These are phyloP conservation scores for Candolleomyces efflorescens DNA, from an alignment of 768 basidiomycete genomes.

Conservation along the genomic window DNA sequence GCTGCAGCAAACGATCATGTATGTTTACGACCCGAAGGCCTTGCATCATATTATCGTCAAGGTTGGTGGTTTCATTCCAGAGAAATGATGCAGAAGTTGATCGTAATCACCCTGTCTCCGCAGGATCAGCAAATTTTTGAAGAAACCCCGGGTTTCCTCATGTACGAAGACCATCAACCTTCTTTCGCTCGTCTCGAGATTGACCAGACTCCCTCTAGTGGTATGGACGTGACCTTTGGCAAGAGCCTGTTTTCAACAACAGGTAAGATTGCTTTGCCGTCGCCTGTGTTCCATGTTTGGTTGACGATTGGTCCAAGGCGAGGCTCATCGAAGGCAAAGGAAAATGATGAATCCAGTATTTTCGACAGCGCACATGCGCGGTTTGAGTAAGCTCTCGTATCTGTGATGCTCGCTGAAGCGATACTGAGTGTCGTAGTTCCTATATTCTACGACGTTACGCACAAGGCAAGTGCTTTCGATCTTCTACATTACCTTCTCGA, in stretches of 20 bases:
- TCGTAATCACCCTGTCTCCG: no score
- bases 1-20: slow-evolving; percentile 28
- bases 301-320: slow-evolving; percentile 20
- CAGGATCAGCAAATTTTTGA: slow-evolving; percentile 29
- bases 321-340: slow-evolving; percentile 34
- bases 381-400: slow-evolving; percentile 7
- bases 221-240: slow-evolving; percentile 19
- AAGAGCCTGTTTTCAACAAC: slow-evolving; percentile 14
- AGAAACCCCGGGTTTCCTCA: slow-evolving; percentile 19
- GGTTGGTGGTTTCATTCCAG: slow-evolving; percentile 15
- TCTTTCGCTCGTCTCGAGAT: no score
- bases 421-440: slow-evolving; percentile 22
- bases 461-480: slow-evolving; percentile 17
- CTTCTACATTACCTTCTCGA: neutral
- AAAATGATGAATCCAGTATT: slow-evolving; percentile 35
- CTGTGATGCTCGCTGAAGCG: neutral
- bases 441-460: slow-evolving; percentile 29
- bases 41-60: slow-evolving; percentile 43
- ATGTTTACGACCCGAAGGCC: slow-evolving; percentile 41
- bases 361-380: slow-evolving; percentile 27
- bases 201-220: neutral
- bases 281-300: neutral
- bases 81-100: no score
- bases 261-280: slow-evolving; percentile 10
- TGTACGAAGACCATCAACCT: slow-evolving; percentile 10